Evolutionary conservation across 768 basidiomycete species (phyloP), one percentile per base, ranked within the genome.

Genomic region (Calocybe indica): DNA sequence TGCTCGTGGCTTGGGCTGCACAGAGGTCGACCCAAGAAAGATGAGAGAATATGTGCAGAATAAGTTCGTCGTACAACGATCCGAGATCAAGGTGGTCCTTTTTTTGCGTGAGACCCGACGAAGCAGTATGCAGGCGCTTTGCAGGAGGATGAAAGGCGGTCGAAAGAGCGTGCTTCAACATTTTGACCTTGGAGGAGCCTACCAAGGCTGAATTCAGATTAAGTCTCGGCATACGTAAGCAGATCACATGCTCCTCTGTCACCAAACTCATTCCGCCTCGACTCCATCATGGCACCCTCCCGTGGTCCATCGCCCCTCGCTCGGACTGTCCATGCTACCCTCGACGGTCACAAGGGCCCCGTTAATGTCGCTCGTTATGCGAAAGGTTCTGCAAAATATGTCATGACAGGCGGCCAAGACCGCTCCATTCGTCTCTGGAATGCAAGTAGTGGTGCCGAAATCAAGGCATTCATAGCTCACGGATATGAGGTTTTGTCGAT

Each of bases 401-500:
- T 92, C 51, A 75, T 99, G n/a, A 85, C 91, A 1, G 96, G 95
- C 7, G 93, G 93, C 13, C 86, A 91, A 62, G 96, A 98, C 67
- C 79, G 93, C 42, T 82, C 83, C 1, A 77, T 98, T 45, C 78
- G 88, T 41, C 79, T 98, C 35, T 97, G 92, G 88, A 99, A 98
- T 65, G 87, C 92, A 4, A 72, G 70, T 45, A 66, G 80, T 31
- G 96, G 94, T 15, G 75, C 82, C n/a, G 83, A 95, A 68, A 90
- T 99, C 68, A 96, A 96, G 68, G 63, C 73, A 0, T 99, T 96
- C 63, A 70, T 82, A 48, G 91, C 90, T 7, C 95, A 98, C 63
- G 95, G 92, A 29, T 95, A 97, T 62, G 96, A 98, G 62, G 89
- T 99, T 3, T 76, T 98, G 37, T 89, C 90, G 2, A 71, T 99